phyloP scores from a whole-genome alignment of 805 yeast species.

The Candida wancherniae region DNA sequence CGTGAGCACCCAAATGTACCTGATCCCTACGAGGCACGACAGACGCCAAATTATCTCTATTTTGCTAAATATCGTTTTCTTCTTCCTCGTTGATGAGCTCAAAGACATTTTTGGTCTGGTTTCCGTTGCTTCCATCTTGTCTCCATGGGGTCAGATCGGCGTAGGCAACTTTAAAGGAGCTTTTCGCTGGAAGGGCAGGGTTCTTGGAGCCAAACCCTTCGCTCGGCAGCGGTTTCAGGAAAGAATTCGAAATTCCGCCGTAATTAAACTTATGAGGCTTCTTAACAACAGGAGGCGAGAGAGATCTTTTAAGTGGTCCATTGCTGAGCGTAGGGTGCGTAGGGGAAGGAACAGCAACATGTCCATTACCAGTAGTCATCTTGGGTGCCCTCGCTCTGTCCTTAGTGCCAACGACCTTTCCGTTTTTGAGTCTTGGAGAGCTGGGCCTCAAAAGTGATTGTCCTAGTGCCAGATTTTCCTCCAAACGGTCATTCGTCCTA shows the following conservation, averaged over 20 bases:
- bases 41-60: too few relatives aligned
- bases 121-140: conserved; percentile 5
- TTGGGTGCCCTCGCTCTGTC: too few relatives aligned
- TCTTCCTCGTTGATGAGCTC: conserved; percentile 10
- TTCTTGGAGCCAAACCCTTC: conserved; percentile 1
- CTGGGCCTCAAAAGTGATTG: conserved; percentile 1
- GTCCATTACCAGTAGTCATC: conserved; percentile 1
- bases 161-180: conserved; percentile 4
- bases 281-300: conserved; percentile 10
- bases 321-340: conserved; percentile 4
- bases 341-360: conserved; percentile 8
- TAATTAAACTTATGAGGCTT: background rate
- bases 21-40: too few relatives aligned
- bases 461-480: conserved; percentile 5
- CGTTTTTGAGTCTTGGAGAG: conserved; percentile 1
- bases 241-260: background rate
- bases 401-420: conserved; percentile 1
- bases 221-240: conserved; percentile 1
- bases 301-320: conserved; percentile 2
- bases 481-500: conserved; percentile 7
- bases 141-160: conserved; percentile 7
- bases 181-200: conserved; percentile 1
- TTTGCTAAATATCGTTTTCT: too few relatives aligned
- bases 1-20: too few relatives aligned
- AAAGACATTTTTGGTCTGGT: conserved; percentile 5